Conservation (phyloP, 2,329 filamentous ascomycete genomes). For the Fusarium domesticum region DNA sequence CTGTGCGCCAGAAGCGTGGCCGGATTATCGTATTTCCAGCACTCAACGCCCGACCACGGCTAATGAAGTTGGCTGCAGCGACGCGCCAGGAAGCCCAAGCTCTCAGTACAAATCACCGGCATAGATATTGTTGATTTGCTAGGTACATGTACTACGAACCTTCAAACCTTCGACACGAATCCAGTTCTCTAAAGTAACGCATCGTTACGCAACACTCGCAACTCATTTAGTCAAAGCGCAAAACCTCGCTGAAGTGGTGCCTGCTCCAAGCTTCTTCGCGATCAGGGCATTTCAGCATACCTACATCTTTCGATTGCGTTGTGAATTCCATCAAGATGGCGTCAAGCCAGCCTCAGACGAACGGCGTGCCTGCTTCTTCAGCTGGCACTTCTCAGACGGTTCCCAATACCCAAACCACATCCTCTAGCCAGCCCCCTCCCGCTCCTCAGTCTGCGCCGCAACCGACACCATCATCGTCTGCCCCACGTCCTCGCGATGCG, state of each 20-base stretch:
- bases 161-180: too few relatives aligned
- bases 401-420: constrained; percentile 36
- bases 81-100: not conserved
- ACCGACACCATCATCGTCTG: constrained; percentile 37
- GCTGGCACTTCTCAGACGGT: constrained; percentile 37
- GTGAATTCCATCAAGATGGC: constrained; percentile 28
- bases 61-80: not conserved
- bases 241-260: too few relatives aligned
- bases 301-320: not conserved
- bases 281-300: constrained; percentile 2
- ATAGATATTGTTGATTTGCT: too few relatives aligned
- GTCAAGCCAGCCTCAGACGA: constrained; percentile 48
- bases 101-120: not conserved
- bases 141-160: too few relatives aligned
- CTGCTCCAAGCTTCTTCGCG: constrained; percentile 5
- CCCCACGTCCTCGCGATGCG: constrained; percentile 69
- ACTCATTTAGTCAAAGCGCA: too few relatives aligned
- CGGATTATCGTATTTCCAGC: constrained; percentile 26
- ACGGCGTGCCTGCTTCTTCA: constrained; percentile 48
- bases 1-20: constrained; percentile 23
- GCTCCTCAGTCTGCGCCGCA: constrained; percentile 26
- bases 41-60: not conserved
- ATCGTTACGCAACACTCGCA: too few relatives aligned
- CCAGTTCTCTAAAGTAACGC: too few relatives aligned
- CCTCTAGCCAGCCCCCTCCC: constrained; percentile 27